These are phyloP conservation scores for Yamadazyma ubonensis DNA, from an alignment of 805 yeast species.

Conservation along the genomic window DNA sequence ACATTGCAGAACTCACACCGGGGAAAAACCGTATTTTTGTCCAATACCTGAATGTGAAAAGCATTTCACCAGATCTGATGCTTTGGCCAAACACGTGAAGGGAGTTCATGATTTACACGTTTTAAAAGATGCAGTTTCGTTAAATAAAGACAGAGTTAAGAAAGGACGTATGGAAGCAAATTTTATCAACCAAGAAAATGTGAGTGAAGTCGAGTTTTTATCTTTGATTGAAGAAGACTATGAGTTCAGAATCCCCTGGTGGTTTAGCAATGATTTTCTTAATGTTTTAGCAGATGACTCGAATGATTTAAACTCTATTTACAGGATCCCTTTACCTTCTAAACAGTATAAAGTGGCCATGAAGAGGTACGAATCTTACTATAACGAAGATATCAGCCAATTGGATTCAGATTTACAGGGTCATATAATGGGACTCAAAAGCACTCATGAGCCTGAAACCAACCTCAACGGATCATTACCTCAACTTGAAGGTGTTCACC, in stretches of 20 bases:
- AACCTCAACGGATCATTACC: slow-evolving; percentile 19
- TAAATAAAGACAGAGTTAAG: slow-evolving; percentile 29
- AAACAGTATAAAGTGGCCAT: slow-evolving; percentile 35
- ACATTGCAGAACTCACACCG: slow-evolving; percentile 65
- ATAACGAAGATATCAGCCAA: slow-evolving; percentile 2
- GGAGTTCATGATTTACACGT: slow-evolving; percentile 56
- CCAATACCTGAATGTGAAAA: slow-evolving; percentile 64
- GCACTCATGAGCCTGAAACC: not conserved
- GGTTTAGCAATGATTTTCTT: slow-evolving; percentile 34
- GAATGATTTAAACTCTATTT: slow-evolving; percentile 19
- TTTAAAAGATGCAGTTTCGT: slow-evolving; percentile 31
- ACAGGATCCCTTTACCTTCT: slow-evolving; percentile 29
- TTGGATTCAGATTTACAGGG: slow-evolving; percentile 1
- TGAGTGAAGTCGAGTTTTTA: slow-evolving; percentile 29
- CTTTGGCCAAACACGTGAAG: slow-evolving; percentile 61
- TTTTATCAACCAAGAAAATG: slow-evolving; percentile 21
- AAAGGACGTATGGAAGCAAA: slow-evolving; percentile 28
- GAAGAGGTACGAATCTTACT: slow-evolving; percentile 28
- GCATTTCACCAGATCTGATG: slow-evolving; percentile 58
- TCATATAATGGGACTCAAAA: slow-evolving; percentile 1
- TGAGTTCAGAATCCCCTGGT: slow-evolving; percentile 41
- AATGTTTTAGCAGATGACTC: slow-evolving; percentile 21
- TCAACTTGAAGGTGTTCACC: slow-evolving; percentile 23
- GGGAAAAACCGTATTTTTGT: slow-evolving; percentile 66
- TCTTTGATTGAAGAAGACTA: slow-evolving; percentile 32